Base-by-base conservation (phyloP, 352 stramenopile genomes). In the Phytophthora crassamura region DNA sequence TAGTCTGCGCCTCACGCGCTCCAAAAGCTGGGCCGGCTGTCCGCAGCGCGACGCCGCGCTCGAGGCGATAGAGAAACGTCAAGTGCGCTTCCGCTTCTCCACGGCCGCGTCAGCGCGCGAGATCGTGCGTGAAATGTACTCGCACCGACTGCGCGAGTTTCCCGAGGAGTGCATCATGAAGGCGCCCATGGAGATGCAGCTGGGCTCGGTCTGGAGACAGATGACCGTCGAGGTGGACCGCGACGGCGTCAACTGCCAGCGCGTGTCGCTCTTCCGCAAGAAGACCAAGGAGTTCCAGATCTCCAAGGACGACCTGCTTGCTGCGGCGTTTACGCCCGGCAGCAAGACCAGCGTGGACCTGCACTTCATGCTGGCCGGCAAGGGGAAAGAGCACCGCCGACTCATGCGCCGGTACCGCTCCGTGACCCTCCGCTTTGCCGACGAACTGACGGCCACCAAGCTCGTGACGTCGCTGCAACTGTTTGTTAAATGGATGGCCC, bases 401-500 rank as follows among this genome's bases (percentile, higher is more conserved):
- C 64, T 92, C 7, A 74, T 77, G 77, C 81, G 85, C 14, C 64
- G 69, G 30, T 90, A 91, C 64, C 69, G 72, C 28, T 77, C 63
- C 0, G 12, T 82, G 15, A 63, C 72, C 2, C 30, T 91, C 22
- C 72, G 75, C 3, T 88, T 89, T 30, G 15, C 40, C 12, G 71
- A 67, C 9, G 51, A 63, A 2, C 41, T 50, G 4, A 77, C 64
- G 4, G 74, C 78, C 0, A 47, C 67, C 7, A 59, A 76, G 45
- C 79, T 78, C 46, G 64, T 81, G 25, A 35, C 64, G 11, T 77
- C 78, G 2, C 28, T 93, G 25, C 81, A 89, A 63, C 20, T 49
- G 36, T 74, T 89, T 47, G 80, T 90, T 9, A 90, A 89, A 45
- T 93, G 83, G 85, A 49, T 84, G n/a, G 83, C 85, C 16, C 82